Conservation (phyloP, 805 yeast genomes). For the Metschnikowia aberdeeniae region DNA sequence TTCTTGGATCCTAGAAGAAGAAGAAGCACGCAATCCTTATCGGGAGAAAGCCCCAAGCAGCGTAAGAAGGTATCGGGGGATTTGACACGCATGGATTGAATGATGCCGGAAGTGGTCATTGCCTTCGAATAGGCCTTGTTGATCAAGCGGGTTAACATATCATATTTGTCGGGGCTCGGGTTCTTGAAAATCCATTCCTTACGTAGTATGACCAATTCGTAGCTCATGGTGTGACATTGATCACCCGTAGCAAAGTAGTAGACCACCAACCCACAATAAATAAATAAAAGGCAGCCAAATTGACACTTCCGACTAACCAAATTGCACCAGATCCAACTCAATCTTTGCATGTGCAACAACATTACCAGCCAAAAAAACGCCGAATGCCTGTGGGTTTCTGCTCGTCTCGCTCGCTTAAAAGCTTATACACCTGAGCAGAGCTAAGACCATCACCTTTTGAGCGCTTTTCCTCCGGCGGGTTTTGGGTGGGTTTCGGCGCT, state of each 20-base stretch:
- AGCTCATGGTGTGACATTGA: slow-evolving; percentile 14
- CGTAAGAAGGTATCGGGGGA: slow-evolving; percentile 14
- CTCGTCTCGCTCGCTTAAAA: slow-evolving; percentile 15
- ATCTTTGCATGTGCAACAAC: background rate
- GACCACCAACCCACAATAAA: no score
- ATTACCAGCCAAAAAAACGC: slow-evolving; percentile 39
- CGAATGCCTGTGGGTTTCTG: slow-evolving; percentile 10
- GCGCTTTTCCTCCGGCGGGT: background rate
- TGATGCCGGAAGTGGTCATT: slow-evolving; percentile 38
- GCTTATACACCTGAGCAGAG: slow-evolving; percentile 20
- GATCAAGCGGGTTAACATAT: slow-evolving; percentile 26
- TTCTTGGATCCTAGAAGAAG: slow-evolving; percentile 26
- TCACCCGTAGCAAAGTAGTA: background rate
- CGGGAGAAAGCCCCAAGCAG: slow-evolving; percentile 24
- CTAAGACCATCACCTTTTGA: slow-evolving; percentile 12
- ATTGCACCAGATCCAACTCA: no score
- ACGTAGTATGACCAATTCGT: slow-evolving; percentile 21
- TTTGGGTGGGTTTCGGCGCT: background rate
- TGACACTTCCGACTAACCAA: no score
- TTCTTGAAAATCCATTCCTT: slow-evolving; percentile 20
- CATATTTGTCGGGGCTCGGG: slow-evolving; percentile 8
- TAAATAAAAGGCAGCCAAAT: no score
- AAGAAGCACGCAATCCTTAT: slow-evolving; percentile 18
- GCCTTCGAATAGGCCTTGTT: slow-evolving; percentile 51
- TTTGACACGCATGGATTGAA: slow-evolving; percentile 41